Evolutionary conservation across 805 yeast genomes (phyloP).

Genomic region (Sugiyamaella mastotermitis): DNA sequence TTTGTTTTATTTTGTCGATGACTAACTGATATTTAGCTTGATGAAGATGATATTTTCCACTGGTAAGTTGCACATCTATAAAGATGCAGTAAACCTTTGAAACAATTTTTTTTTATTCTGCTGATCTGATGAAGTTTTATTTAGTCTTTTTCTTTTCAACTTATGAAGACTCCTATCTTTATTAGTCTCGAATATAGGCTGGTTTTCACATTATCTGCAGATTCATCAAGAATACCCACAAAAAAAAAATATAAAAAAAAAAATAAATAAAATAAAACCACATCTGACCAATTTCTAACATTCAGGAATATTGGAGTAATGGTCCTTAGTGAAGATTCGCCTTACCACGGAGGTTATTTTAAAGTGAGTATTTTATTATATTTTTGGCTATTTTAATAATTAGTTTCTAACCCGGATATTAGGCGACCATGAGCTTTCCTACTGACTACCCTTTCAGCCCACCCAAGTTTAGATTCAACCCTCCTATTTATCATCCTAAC

Average conservation of each 20-base stretch:
- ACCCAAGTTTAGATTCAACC: slow-evolving; percentile 86
- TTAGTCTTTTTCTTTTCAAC: no score
- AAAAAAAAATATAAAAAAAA: no score
- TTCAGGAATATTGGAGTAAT: slow-evolving; percentile 86
- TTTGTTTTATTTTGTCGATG: no score
- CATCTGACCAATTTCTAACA: neutral
- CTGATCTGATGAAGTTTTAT: no score
- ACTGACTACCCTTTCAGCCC: slow-evolving; percentile 87
- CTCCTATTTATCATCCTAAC: slow-evolving; percentile 92
- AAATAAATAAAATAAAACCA: neutral
- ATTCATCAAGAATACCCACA: no score
- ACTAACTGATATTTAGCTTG: slow-evolving; percentile 31
- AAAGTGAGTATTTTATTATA: slow-evolving; percentile 32
- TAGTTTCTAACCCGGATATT: neutral
- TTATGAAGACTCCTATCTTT: no score
- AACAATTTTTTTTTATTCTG: no score
- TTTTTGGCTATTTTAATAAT: neutral
- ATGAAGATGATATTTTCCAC: slow-evolving; percentile 54
- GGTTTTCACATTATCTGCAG: no score
- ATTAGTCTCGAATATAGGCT: no score
- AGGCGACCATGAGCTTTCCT: slow-evolving; percentile 91
- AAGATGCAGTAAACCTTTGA: no score
- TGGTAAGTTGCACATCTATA: no score
- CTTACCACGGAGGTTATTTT: slow-evolving; percentile 91
- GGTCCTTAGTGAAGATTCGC: slow-evolving; percentile 84